Evolutionary conservation across 768 basidiomycete species (phyloP).

Genomic region (Lyophyllum semitale): DNA sequence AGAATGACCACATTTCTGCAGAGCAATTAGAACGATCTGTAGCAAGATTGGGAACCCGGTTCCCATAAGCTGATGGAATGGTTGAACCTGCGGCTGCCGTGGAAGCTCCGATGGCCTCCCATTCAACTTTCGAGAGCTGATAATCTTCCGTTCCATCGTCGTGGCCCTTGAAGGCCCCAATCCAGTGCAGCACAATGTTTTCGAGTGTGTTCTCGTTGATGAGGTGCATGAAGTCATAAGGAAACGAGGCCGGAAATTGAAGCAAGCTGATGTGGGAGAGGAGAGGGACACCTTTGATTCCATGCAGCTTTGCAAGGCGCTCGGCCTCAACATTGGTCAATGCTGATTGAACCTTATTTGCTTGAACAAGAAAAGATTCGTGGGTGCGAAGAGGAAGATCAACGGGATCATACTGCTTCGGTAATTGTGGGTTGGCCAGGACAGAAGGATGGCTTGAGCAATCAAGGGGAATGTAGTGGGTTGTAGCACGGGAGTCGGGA

Average conservation of each 20-base stretch:
- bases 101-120: slow-evolving; percentile 37
- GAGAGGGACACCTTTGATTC: slow-evolving; percentile 36
- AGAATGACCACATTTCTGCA: slow-evolving; percentile 22
- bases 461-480: slow-evolving; percentile 24
- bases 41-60: slow-evolving; percentile 25
- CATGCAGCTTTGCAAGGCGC: slow-evolving; percentile 20
- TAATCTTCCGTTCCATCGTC: slow-evolving; percentile 30
- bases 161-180: slow-evolving; percentile 38
- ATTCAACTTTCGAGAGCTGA: slow-evolving; percentile 20
- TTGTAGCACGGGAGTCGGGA: slow-evolving; percentile 5
- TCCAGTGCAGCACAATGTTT: slow-evolving; percentile 40
- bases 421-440: not conserved
- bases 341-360: slow-evolving; percentile 18
- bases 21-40: slow-evolving; percentile 21
- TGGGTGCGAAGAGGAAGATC: slow-evolving; percentile 19
- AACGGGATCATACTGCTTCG: slow-evolving; percentile 17
- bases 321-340: slow-evolving; percentile 17
- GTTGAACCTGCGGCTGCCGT: slow-evolving; percentile 26
- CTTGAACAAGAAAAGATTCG: slow-evolving; percentile 14
- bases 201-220: slow-evolving; percentile 39
- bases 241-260: slow-evolving; percentile 37
- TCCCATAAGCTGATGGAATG: slow-evolving; percentile 30
- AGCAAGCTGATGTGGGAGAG: slow-evolving; percentile 33
- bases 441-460: slow-evolving; percentile 2
- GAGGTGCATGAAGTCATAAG: slow-evolving; percentile 51